Evolutionary conservation across 164 flowering plant species (phyloP).

Genomic region (Vitis riparia): DNA sequence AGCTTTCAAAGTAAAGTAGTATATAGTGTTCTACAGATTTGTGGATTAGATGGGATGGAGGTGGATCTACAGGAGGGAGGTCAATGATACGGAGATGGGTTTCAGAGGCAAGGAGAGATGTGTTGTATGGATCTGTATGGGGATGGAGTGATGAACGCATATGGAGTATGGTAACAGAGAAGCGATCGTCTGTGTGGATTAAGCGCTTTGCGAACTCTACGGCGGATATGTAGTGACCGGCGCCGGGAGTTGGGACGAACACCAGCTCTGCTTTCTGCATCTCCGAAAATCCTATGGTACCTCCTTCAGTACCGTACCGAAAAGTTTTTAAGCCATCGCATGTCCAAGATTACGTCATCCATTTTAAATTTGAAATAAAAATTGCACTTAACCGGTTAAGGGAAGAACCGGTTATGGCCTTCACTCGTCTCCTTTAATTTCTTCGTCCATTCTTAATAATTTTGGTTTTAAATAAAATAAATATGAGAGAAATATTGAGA

Average conservation of each 20-base stretch:
- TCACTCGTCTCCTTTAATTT: no score
- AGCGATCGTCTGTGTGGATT: not conserved
- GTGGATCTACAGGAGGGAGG: constrained; percentile 12
- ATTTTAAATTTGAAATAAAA: no score
- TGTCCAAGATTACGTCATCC: no score
- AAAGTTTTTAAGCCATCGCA: no score
- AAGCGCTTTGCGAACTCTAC: constrained; percentile 15
- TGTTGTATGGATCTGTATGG: not conserved
- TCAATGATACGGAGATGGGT: not conserved
- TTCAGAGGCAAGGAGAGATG: not conserved
- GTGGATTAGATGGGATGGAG: not conserved
- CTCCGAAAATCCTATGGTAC: not conserved
- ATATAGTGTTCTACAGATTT: not conserved
- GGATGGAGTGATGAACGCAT: not conserved
- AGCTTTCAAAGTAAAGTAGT: not conserved
- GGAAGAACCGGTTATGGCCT: no score
- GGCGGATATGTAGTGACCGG: constrained; percentile 18
- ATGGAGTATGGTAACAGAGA: constrained; percentile 17
- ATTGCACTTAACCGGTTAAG: no score
- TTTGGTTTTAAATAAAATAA: no score
- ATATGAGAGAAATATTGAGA: no score
- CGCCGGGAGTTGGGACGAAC: constrained; percentile 17
- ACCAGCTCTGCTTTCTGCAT: constrained; percentile 14
- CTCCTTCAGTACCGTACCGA: no score
- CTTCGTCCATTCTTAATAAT: no score